Percentiles rank a stretch among this genome's conserved stretches.
These are phyloP conservation scores for Papiliotrema flavescens DNA, from an alignment of 1,284 basidiomycete genomes.

Conservation along the genomic window DNA sequence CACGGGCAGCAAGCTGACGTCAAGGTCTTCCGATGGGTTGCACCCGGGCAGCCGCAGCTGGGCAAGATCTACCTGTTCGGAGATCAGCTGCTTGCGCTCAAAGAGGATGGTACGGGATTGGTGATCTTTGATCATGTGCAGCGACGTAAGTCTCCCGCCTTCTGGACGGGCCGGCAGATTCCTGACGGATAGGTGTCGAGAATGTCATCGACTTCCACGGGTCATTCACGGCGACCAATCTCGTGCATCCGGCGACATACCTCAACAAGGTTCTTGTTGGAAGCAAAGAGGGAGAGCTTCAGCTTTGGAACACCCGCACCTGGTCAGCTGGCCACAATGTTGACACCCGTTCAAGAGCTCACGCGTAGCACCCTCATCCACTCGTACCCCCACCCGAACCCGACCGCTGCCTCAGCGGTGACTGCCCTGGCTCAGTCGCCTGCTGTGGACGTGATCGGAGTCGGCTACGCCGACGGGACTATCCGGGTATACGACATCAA, in stretches of 20 bases:
- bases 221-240: constrained; percentile 70
- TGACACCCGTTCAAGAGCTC: background rate
- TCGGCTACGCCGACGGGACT: constrained; percentile 84
- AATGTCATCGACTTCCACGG: constrained; percentile 58
- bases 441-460: constrained; percentile 89
- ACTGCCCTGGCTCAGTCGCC: constrained; percentile 85
- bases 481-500: constrained; percentile 86
- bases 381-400: constrained; percentile 49
- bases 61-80: constrained; percentile 68
- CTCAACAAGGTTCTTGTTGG: constrained; percentile 91
- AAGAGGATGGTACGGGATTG: constrained; percentile 74
- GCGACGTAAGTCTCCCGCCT: constrained; percentile 53
- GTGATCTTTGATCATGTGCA: constrained; percentile 72
- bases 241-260: constrained; percentile 94
- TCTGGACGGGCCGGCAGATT: too few species aligned
- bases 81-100: constrained; percentile 70
- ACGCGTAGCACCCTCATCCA: constrained; percentile 50
- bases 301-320: constrained; percentile 91
- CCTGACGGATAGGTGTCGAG: constrained; percentile 22
- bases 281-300: constrained; percentile 73
- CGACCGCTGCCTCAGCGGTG: constrained; percentile 54
- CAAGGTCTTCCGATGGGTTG: constrained; percentile 8
- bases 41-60: constrained; percentile 42
- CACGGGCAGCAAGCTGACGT: background rate
- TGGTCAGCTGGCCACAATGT: constrained; percentile 55